Conservation (phyloP, 2,329 filamentous ascomycete species). For the Sclerotinia minor region DNA sequence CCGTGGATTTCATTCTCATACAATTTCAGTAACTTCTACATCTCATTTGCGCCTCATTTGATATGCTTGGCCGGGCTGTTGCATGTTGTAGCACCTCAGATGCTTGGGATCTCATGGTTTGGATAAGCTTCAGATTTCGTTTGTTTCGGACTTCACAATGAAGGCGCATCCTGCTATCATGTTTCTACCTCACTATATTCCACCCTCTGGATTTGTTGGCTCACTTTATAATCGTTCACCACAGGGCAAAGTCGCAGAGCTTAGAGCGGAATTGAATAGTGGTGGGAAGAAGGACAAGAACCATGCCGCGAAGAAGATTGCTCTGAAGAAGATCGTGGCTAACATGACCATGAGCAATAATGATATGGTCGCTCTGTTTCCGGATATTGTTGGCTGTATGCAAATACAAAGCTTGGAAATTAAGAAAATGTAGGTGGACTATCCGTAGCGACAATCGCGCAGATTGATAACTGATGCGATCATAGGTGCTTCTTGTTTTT, state of each 20-base stretch:
- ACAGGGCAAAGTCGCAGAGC: constrained; percentile 98
- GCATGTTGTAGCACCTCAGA: constrained; percentile 22
- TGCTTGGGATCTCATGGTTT: neutral
- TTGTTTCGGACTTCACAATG: constrained; percentile 15
- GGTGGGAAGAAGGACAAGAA: constrained; percentile 99
- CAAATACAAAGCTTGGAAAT: constrained; percentile 91
- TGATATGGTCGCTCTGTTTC: constrained; percentile 96
- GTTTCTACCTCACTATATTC: constrained; percentile 41
- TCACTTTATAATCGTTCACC: constrained; percentile 44
- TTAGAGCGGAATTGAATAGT: constrained; percentile 89
- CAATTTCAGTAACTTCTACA: neutral
- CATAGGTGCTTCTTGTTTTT: constrained; percentile 93
- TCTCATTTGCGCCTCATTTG: constrained; percentile 27
- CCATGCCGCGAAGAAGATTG: constrained; percentile 91
- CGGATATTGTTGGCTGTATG: constrained; percentile 95
- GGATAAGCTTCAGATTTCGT: constrained; percentile 14
- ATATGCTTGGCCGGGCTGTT: constrained; percentile 21
- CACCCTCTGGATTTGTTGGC: constrained; percentile 35
- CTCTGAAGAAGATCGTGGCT: constrained; percentile 98
- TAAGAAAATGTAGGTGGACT: constrained; percentile 85
- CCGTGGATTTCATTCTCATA: constrained; percentile 20
- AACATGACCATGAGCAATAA: constrained; percentile 99
- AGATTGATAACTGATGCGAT: constrained; percentile 27
- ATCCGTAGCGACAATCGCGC: neutral
- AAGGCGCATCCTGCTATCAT: constrained; percentile 29